phyloP scores from a whole-genome alignment of 2,329 filamentous ascomycete species.

The Alternaria gansuensis region DNA sequence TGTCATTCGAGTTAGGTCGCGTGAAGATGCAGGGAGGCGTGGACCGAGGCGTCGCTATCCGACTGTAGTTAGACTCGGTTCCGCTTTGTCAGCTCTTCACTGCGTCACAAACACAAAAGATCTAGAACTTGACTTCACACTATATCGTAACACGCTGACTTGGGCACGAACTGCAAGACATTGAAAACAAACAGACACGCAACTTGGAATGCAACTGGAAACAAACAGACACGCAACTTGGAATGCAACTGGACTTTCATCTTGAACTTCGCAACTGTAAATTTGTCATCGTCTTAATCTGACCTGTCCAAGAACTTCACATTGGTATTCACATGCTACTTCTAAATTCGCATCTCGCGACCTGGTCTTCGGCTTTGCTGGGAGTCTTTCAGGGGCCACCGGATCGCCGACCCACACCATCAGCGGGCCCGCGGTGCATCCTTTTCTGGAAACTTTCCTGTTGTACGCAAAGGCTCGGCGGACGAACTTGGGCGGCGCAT shows the following conservation, averaged over 20 bases:
- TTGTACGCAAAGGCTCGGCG: constrained; percentile 17
- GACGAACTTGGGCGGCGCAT: constrained; percentile 32
- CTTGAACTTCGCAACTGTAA: constrained; percentile 6
- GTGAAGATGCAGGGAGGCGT: constrained; percentile 18
- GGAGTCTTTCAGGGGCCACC: constrained; percentile 1
- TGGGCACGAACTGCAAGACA: not conserved
- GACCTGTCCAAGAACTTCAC: not conserved
- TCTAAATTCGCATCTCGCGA: constrained; percentile 8
- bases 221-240: not conserved
- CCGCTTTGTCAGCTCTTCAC: constrained; percentile 29
- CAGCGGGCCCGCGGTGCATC: constrained; percentile 6
- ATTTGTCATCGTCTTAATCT: constrained; percentile 6
- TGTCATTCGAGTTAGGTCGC: constrained; percentile 16
- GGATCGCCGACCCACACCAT: constrained; percentile 14
- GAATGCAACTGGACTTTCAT: not conserved
- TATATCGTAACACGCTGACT: not conserved
- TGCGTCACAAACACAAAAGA: constrained; percentile 14
- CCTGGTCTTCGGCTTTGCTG: constrained; percentile 10
- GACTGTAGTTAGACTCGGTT: constrained; percentile 11
- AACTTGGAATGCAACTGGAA: not conserved
- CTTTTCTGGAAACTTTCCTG: constrained; percentile 13
- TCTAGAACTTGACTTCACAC: constrained; percentile 25
- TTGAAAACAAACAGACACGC: not conserved
- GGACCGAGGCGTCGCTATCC: constrained; percentile 21
- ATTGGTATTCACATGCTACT: constrained; percentile 1